A percentile compares a stretch with the other conserved stretches of the same genome.
phyloP scores from a whole-genome alignment of 2,329 filamentous ascomycete species.

The Nannizziopsis arthrosporioides region DNA sequence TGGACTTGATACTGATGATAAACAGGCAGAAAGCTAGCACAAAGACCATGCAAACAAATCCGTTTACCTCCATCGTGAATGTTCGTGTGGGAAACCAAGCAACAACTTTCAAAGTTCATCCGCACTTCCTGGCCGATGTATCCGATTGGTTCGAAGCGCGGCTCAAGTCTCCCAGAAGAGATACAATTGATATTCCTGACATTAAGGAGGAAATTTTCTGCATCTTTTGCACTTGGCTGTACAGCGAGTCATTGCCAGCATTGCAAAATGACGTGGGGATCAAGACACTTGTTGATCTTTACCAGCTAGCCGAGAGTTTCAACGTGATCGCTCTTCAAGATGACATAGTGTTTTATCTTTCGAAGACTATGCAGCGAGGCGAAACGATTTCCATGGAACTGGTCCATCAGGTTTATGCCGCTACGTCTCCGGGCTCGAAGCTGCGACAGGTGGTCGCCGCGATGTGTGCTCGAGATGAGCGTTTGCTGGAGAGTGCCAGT shows the following conservation, averaged over 20 bases:
- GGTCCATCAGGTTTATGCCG: neutral
- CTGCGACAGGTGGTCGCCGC: neutral
- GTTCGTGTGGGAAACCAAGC: constrained; percentile 6
- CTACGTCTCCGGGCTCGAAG: neutral
- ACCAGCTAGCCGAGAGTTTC: constrained; percentile 5
- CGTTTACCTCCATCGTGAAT: neutral
- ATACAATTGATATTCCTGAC: constrained; percentile 1
- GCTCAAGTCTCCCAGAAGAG: neutral
- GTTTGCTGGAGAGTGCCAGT: neutral
- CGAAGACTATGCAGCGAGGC: neutral
- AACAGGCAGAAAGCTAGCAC: neutral
- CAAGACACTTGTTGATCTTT: constrained; percentile 1
- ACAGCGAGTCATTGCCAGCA: neutral
- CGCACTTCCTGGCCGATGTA: neutral
- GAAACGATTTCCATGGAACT: neutral
- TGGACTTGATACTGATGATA: neutral
- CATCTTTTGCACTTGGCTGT: constrained; percentile 6
- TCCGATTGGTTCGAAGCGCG: neutral
- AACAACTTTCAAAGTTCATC: constrained; percentile 8
- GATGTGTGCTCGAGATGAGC: neutral
- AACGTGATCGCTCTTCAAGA: neutral
- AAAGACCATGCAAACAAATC: neutral
- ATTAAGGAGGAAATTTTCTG: constrained; percentile 6
- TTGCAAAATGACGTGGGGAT: neutral
- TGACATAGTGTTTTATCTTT: neutral